Base-by-base conservation (phyloP, 2,329 filamentous ascomycete species). In the Colletotrichum eremochloae region DNA sequence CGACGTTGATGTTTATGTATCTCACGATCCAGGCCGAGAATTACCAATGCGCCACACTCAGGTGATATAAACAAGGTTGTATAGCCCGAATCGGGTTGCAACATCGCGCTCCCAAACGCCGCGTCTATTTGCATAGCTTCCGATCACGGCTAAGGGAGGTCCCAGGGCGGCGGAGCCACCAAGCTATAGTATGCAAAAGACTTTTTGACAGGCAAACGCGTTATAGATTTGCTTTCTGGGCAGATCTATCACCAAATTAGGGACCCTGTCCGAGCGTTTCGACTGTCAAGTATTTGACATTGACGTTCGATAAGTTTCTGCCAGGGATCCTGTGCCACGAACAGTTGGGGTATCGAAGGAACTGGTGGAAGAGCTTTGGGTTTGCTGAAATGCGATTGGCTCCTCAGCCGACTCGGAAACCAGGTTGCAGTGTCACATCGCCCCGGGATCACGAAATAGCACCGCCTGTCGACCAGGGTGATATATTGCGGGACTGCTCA, bases 261-360 rank as follows among this genome's bases (percentile, higher is more conserved):
- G 56, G 42, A 52, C 42, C 20, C 52, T 36, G 33, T 44, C 68
- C 64, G 64, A 71, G 63, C 38, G 57, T 71, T 68, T 71, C 42
- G 62, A 57, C 48, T 68, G 64, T 68, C 64, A 71, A 42, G 57
- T 58, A 71, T 71, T 71, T 71, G 64, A 68, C 64, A 68, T 68
- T 44, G 64, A 42, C 57, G 64, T 71, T 68, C 36, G 57, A 53
- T 40, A 53, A n/a, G 56, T 55, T 53, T 38, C 20, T 57, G 57
- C 64, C 64, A 56, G 52, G 63, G 68, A 57, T 40, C 64, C 56
- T 57, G 64, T 68, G 50, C 56, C 64, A 71, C 68, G 57, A 71
- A 68, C 57, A 52, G 57, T 68, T 67, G 57, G 68, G 64, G 68
- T 52, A 62, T 38, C 50, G 42, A 63, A 46, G 64, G 57, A 42